Base-by-base conservation (phyloP, 495 filamentous ascomycete species). In the Pyronema omphalodes region DNA sequence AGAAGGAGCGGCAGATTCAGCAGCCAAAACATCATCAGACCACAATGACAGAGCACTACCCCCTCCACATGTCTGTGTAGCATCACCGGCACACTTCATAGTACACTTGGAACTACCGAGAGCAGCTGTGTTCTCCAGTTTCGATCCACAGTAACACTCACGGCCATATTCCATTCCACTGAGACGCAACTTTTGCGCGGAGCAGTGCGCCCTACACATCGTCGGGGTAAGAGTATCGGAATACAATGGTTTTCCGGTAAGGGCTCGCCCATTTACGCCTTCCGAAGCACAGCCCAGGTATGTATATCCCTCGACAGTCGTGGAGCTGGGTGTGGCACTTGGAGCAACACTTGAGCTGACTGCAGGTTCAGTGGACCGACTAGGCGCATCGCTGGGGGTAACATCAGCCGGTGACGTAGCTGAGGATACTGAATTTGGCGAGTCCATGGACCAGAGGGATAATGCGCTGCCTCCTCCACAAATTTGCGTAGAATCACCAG, bases 111-210 rank as follows among this genome's bases (percentile, higher is more conserved):
- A 60, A 9, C 63, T 55, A 54, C 60, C 61, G 11, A 64, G 46
- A 6, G 11, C 50, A n/a, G 62, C 41, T 5, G 55, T 54, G 43
- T 58, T 58, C 19, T 54, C 52, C 3, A 65, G 58, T 4, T 66
- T 64, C 56, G 78, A 74, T 9, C 77, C 80, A 62, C 81, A 84
- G 68, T 79, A 84, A 60, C 81, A 84, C 60, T 87, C 79, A 17
- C 75, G 72, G 43, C 76, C 77, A 57, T 84, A 86, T 66, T 87
- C 83, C 4, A 83, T 66, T 49, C 81, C 83, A 52, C 71, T 75
- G 54, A 77, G 78, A 56, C 57, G 69, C 64, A 73, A 82, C 19
- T 41, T 51, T 9, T 62, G 57, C 17, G n/a, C 15, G 0, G 61
- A 57, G 48, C 58, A 65, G 49, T 72, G 74, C 37, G 70, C 57